A percentile compares a stretch with the other conserved stretches of the same genome.
These are phyloP conservation scores for Ailanthus altissimus DNA, from an alignment of 345 rosid genomes.

Conservation along the genomic window DNA sequence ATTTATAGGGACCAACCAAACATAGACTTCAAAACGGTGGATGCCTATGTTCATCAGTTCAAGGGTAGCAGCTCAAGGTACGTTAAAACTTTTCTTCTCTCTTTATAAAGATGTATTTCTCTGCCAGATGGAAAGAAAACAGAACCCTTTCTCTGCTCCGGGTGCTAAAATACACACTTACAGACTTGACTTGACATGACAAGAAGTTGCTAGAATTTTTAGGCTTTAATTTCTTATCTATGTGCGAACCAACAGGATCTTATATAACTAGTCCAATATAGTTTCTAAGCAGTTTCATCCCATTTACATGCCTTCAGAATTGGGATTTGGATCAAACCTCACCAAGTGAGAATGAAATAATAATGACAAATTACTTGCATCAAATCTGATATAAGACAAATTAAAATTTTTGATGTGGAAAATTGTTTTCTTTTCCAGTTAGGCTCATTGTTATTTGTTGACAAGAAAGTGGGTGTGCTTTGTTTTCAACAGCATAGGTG, in stretches of 20 bases:
- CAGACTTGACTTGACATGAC: background rate
- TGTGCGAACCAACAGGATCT: background rate
- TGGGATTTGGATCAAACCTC: background rate
- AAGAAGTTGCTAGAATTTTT: background rate
- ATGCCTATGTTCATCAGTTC: constrained; percentile 89
- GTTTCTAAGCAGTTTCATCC: background rate
- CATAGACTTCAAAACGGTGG: constrained; percentile 83
- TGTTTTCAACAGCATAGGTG: constrained; percentile 78
- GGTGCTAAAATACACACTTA: background rate
- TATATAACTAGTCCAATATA: background rate
- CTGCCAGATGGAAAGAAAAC: background rate
- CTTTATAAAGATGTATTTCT: no score
- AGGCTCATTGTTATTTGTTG: constrained; percentile 9
- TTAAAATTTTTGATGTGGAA: background rate
- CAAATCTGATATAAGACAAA: constrained; percentile 17
- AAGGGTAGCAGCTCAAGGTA: constrained; percentile 99
- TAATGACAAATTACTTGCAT: background rate
- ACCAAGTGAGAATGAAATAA: background rate
- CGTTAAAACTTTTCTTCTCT: background rate
- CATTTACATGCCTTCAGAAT: background rate
- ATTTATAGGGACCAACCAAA: constrained; percentile 65
- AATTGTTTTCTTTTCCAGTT: background rate
- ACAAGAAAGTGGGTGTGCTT: constrained; percentile 17
- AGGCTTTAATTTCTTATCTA: constrained; percentile 11
- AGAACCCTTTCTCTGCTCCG: background rate